Conservation (phyloP, 176 grass and related monocot genomes). For the Avena atlantica region DNA sequence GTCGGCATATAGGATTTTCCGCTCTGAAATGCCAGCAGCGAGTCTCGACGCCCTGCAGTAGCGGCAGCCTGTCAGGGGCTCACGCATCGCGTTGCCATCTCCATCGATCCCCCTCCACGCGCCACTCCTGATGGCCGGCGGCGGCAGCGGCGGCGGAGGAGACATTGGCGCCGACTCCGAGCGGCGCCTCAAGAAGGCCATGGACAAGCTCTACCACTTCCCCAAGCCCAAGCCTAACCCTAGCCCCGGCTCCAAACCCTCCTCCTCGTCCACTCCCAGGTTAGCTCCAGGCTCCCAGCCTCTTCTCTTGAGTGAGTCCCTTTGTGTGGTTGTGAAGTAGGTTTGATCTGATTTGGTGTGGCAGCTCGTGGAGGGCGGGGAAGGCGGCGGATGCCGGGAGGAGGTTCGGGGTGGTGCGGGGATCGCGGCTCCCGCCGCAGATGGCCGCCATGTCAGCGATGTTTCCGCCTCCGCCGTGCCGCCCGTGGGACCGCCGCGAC, state of each 20-base stretch:
- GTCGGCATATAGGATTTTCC: too few species aligned
- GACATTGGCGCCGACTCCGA: slow-evolving; percentile 66
- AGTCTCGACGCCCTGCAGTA: not conserved
- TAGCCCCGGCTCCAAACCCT: slow-evolving; percentile 46
- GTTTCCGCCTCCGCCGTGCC: slow-evolving; percentile 63
- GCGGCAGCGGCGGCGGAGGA: slow-evolving; percentile 44
- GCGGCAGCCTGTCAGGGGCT: slow-evolving; percentile 33
- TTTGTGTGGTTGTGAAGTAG: slow-evolving; percentile 23
- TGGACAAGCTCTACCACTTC: slow-evolving; percentile 94
- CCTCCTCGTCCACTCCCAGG: slow-evolving; percentile 56
- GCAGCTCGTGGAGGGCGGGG: slow-evolving; percentile 43
- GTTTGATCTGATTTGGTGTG: slow-evolving; percentile 41
- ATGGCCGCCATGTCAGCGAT: slow-evolving; percentile 48
- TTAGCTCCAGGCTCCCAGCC: slow-evolving; percentile 43
- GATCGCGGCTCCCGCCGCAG: slow-evolving; percentile 56
- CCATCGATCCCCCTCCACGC: slow-evolving; percentile 31
- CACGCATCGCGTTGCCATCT: slow-evolving; percentile 44
- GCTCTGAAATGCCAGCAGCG: slow-evolving; percentile 4
- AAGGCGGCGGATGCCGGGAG: slow-evolving; percentile 43
- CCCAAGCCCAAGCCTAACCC: slow-evolving; percentile 65
- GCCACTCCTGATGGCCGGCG: slow-evolving; percentile 42
- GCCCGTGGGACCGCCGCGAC: slow-evolving; percentile 90
- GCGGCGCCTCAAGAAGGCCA: slow-evolving; percentile 84
- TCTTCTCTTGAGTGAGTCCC: not conserved
- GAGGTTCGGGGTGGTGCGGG: slow-evolving; percentile 62